Evolutionary conservation across 129 eudicot genomes (phyloP).

Genomic region (Dittrichia graveolens): DNA sequence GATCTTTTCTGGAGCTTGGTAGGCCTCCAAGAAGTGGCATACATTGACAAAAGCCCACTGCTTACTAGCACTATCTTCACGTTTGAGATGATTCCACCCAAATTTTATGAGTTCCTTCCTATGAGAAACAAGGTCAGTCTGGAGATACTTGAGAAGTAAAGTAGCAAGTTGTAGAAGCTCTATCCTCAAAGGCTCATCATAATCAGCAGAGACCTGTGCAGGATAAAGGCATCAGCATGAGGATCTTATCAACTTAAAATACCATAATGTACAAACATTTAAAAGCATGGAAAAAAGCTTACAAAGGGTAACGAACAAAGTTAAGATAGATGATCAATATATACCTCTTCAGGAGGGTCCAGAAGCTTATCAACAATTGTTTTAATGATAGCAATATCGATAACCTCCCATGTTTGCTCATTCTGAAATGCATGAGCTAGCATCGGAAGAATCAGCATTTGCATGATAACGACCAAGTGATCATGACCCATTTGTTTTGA

Average conservation of each 20-base stretch:
- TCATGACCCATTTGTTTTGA: conserved; percentile 86
- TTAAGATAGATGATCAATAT: neutral
- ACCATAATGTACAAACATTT: neutral
- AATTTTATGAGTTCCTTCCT: conserved; percentile 95
- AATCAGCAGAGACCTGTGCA: conserved; percentile 85
- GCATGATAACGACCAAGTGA: conserved; percentile 95
- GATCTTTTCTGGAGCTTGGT: conserved; percentile 99
- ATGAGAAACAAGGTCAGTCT: conserved; percentile 90
- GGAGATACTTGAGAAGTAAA: conserved; percentile 91
- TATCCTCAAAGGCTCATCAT: conserved; percentile 98
- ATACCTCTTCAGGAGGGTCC: conserved; percentile 99
- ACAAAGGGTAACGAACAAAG: neutral
- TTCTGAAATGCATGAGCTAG: conserved; percentile 95
- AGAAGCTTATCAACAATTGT: conserved; percentile 92
- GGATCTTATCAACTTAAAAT: neutral
- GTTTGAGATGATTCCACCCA: conserved; percentile 99
- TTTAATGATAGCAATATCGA: conserved; percentile 82
- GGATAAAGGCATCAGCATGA: conserved; percentile 1
- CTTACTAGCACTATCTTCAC: conserved; percentile 99
- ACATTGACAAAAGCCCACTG: conserved; percentile 99
- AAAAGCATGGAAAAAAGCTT: conserved; percentile 1
- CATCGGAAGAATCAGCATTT: conserved; percentile 98
- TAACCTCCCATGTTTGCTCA: conserved; percentile 96
- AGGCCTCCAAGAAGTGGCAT: conserved; percentile 98
- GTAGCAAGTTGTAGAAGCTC: conserved; percentile 98